Percentiles rank a stretch among this genome's conserved stretches.
Evolutionary conservation across 768 basidiomycete genomes (phyloP).

Genomic region (Daedaleopsis nitida): DNA sequence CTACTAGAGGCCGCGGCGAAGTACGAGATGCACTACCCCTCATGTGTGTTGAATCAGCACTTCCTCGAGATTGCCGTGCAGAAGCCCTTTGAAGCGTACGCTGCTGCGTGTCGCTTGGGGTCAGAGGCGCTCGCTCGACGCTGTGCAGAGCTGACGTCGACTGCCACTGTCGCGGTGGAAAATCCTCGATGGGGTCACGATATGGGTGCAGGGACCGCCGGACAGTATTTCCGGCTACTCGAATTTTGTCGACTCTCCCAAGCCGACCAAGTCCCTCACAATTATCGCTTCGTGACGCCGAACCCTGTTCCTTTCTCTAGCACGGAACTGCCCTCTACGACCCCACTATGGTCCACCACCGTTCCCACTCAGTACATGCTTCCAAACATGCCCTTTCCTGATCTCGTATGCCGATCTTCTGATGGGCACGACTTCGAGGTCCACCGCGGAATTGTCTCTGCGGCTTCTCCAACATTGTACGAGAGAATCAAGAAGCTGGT

Average conservation of each 20-base stretch:
- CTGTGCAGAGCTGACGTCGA: background rate
- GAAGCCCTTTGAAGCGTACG: background rate
- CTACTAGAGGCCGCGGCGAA: background rate
- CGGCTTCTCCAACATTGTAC: background rate
- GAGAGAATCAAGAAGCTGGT: background rate
- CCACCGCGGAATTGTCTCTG: constrained; percentile 17
- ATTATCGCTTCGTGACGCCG: background rate
- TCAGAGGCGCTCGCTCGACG: background rate
- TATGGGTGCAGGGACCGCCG: background rate
- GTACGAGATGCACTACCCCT: constrained; percentile 1
- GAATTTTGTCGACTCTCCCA: background rate
- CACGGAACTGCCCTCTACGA: background rate
- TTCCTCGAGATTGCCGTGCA: background rate
- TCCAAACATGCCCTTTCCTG: constrained; percentile 21
- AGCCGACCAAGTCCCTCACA: background rate
- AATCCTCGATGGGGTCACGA: background rate
- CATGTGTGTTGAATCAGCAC: background rate
- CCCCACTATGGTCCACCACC: background rate
- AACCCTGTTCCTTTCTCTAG: background rate
- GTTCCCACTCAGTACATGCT: background rate
- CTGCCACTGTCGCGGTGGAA: background rate
- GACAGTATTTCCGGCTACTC: background rate
- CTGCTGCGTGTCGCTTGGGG: background rate
- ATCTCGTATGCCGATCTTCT: constrained; percentile 56
- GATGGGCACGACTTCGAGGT: constrained; percentile 45